Evolutionary conservation across 2,329 filamentous ascomycete genomes (phyloP), one percentile per base, ranked within the genome.

Genomic region (Ophiocordyceps sinensis): DNA sequence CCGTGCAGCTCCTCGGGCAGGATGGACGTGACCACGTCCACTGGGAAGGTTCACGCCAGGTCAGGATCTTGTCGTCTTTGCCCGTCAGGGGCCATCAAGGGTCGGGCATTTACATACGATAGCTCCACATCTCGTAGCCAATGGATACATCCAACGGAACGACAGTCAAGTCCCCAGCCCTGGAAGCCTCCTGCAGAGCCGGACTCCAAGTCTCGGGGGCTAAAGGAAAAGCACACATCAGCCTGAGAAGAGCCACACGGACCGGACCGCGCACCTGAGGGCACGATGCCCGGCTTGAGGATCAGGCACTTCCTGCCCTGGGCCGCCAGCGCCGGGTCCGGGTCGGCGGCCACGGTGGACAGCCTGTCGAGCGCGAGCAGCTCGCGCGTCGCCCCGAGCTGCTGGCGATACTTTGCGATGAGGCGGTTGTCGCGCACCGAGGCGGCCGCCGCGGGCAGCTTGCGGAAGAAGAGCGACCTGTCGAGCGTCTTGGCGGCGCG

Each of bases 61-160:
- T 37, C 19, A 38, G 30, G n/a, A 28, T 31, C n/a, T n/a, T 13
- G n/a, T 37, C 13, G 13, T 4, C 28, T 30, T 12, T 26, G 30
- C 14, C 19, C 19, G 4, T 4, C 19, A 19, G 19, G 30, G 28
- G 9, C 7, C 19, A 15, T 31, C 5, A 4, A 11, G 3, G 13
- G 8, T 7, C 19, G 19, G 19, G 19, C 19, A 19, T 19, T 41
- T 23, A 58, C 71, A 50, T 70, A 84, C 82, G 68, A 57, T 93
- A 89, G 39, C 69, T 81, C 85, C 87, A 96, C 61, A 88, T 80
- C 51, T 82, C 73, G 62, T 98, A 98, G 50, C 81, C 77, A 44
- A 96, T 69, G 30, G 74, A 65, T 43, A 96, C 62, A 45, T 83
- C 71, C 59, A 82, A 95, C 1, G 85, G 82, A 1, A 87, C 66